Evolutionary conservation across 495 filamentous ascomycete genomes (phyloP).

Genomic region (Lasiosphaeria ovina): DNA sequence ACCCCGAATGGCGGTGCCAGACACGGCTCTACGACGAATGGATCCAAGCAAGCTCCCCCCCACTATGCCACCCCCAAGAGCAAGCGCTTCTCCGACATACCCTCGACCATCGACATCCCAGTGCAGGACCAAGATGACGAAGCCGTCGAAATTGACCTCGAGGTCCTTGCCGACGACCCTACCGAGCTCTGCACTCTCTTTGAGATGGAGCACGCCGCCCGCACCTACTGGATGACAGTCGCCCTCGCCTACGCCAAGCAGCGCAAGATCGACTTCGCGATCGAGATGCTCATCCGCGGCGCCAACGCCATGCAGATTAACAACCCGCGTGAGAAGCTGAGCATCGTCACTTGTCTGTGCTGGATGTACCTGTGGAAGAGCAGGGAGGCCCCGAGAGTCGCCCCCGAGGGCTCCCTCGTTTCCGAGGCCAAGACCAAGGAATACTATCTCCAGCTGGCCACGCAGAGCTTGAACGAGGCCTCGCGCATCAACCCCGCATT

Average conservation of each 20-base stretch:
- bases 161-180: slow-evolving; percentile 87
- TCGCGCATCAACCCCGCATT: slow-evolving; percentile 90
- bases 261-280: slow-evolving; percentile 85
- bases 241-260: slow-evolving; percentile 97
- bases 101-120: slow-evolving; percentile 84
- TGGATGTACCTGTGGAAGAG: slow-evolving; percentile 94
- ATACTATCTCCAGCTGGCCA: slow-evolving; percentile 85
- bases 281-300: slow-evolving; percentile 87
- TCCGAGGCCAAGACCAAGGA: slow-evolving; percentile 87
- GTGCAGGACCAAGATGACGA: slow-evolving; percentile 77
- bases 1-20: slow-evolving; percentile 15
- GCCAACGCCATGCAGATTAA: slow-evolving; percentile 68
- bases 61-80: slow-evolving; percentile 31
- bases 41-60: slow-evolving; percentile 8
- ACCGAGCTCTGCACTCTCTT: slow-evolving; percentile 92
- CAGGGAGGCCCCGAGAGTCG: slow-evolving; percentile 78
- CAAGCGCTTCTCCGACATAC: slow-evolving; percentile 82
- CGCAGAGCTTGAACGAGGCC: slow-evolving; percentile 86
- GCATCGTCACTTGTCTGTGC: slow-evolving; percentile 77
- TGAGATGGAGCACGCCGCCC: slow-evolving; percentile 84
- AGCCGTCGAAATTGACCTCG: slow-evolving; percentile 87
- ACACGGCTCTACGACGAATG: slow-evolving; percentile 24
- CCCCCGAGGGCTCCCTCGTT: slow-evolving; percentile 55
- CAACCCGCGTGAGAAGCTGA: slow-evolving; percentile 78
- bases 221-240: slow-evolving; percentile 92